Conservation (phyloP, 2,329 filamentous ascomycete genomes). For the Sordariomycetes sp. region DNA sequence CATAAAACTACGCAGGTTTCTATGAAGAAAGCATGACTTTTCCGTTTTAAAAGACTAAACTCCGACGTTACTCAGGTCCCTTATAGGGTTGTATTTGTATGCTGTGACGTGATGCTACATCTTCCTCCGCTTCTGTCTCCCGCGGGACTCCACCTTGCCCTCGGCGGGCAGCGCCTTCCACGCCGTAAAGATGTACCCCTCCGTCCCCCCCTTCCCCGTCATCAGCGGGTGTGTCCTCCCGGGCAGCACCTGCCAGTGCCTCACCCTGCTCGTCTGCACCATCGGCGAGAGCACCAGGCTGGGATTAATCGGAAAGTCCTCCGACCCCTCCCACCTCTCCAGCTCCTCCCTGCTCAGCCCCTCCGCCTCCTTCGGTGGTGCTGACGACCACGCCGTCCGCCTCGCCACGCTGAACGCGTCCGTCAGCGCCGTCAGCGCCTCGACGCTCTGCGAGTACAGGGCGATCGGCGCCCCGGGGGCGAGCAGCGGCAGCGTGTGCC, state of each 20-base stretch:
- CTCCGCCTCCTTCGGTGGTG: slow-evolving; percentile 33
- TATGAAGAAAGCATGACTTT: neutral
- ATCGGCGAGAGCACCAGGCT: slow-evolving; percentile 68
- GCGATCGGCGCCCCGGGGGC: slow-evolving; percentile 75
- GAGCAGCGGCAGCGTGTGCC: slow-evolving; percentile 67
- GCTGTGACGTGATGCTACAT: slow-evolving; percentile 9
- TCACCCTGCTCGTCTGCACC: slow-evolving; percentile 69
- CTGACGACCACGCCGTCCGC: slow-evolving; percentile 60
- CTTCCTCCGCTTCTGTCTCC: slow-evolving; percentile 66
- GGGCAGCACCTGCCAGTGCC: slow-evolving; percentile 84
- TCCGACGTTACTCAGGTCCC: neutral
- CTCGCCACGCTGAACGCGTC: slow-evolving; percentile 79
- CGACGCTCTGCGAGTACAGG: slow-evolving; percentile 72
- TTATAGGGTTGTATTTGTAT: no score
- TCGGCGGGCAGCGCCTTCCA: slow-evolving; percentile 71
- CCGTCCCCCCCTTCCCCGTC: slow-evolving; percentile 77
- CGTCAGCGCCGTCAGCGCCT: slow-evolving; percentile 65
- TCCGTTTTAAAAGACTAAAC: neutral
- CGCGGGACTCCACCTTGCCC: slow-evolving; percentile 72
- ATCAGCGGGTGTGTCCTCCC: slow-evolving; percentile 89
- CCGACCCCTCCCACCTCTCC: slow-evolving; percentile 46
- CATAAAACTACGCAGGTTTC: neutral
- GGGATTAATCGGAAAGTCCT: slow-evolving; percentile 82
- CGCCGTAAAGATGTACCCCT: slow-evolving; percentile 83
- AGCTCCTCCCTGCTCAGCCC: slow-evolving; percentile 36